These are phyloP conservation scores for Vaccinium corymbosum DNA, from an alignment of 148 eudicot species.

Conservation along the genomic window DNA sequence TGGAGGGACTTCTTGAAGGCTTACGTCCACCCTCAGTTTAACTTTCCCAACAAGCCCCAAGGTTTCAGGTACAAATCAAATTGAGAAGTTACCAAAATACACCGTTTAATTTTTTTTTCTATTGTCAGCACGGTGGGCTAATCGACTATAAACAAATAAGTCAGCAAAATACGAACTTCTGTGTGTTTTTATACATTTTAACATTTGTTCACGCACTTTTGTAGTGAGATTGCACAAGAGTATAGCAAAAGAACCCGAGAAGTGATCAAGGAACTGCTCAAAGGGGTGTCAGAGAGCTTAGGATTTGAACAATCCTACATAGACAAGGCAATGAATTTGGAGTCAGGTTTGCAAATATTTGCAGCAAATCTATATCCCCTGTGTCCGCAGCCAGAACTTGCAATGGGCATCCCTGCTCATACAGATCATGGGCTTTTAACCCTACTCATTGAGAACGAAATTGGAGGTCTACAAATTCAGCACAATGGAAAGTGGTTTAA, in stretches of 20 bases:
- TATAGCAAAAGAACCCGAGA: slow-evolving; percentile 22
- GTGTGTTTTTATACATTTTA: too few relatives aligned
- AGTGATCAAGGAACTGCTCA: slow-evolving; percentile 21
- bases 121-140: too few relatives aligned
- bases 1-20: too few relatives aligned
- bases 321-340: neutral
- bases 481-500: too few relatives aligned
- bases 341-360: slow-evolving; percentile 22
- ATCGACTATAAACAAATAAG: too few relatives aligned
- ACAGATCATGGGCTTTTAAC: slow-evolving; percentile 25
- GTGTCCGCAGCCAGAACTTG: slow-evolving; percentile 36
- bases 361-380: slow-evolving; percentile 36
- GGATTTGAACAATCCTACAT: slow-evolving; percentile 25
- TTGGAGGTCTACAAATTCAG: too few relatives aligned
- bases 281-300: slow-evolving; percentile 32
- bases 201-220: neutral
- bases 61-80: neutral
- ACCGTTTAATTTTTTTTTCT: too few relatives aligned
- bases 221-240: slow-evolving; percentile 28
- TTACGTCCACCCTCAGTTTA: too few relatives aligned
- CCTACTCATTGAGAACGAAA: too few relatives aligned
- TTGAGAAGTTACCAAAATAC: too few relatives aligned
- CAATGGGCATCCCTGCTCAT: slow-evolving; percentile 31
- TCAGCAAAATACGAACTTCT: too few relatives aligned
- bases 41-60: slow-evolving; percentile 17